Percentiles rank a stretch among this genome's conserved stretches.
These are phyloP conservation scores for Cryptomeria japonica DNA, from an alignment of 75 land plant genomes.

Conservation along the genomic window DNA sequence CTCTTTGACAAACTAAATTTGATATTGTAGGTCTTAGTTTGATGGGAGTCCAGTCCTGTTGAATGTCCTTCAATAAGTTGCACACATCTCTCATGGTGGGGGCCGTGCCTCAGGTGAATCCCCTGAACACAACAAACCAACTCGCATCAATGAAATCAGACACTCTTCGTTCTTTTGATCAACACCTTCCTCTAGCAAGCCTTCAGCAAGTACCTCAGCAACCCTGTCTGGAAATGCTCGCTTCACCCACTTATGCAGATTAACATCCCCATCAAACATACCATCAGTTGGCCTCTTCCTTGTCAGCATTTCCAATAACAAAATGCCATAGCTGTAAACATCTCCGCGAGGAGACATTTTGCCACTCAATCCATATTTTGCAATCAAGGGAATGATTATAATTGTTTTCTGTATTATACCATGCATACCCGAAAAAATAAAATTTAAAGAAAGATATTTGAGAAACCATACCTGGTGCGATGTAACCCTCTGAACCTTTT, in stretches of 20 bases:
- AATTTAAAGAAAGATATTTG: not conserved
- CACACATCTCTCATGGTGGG: constrained; percentile 40
- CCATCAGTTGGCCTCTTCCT: not conserved
- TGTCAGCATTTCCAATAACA: constrained; percentile 29
- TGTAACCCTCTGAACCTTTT: not conserved
- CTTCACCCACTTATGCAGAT: not conserved
- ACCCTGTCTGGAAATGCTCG: not conserved
- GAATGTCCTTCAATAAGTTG: not conserved
- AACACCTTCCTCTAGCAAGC: not conserved
- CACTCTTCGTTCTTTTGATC: not conserved
- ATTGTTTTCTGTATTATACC: not conserved
- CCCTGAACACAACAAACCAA: constrained; percentile 34
- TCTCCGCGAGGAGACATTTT: constrained; percentile 23
- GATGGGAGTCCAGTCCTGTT: not conserved
- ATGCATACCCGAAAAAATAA: not conserved
- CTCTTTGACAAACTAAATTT: not conserved
- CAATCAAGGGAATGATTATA: constrained; percentile 3
- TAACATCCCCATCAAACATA: not conserved
- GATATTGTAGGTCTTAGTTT: not conserved
- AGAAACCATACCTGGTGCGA: not conserved
- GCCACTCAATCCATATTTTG: constrained; percentile 19
- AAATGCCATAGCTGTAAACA: constrained; percentile 37
- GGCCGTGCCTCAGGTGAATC: constrained; percentile 34
- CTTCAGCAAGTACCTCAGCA: not conserved
- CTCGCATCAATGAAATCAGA: not conserved